Base-by-base conservation (phyloP, 192 early-diverging fungal genomes). In the Coemansia sp. region DNA sequence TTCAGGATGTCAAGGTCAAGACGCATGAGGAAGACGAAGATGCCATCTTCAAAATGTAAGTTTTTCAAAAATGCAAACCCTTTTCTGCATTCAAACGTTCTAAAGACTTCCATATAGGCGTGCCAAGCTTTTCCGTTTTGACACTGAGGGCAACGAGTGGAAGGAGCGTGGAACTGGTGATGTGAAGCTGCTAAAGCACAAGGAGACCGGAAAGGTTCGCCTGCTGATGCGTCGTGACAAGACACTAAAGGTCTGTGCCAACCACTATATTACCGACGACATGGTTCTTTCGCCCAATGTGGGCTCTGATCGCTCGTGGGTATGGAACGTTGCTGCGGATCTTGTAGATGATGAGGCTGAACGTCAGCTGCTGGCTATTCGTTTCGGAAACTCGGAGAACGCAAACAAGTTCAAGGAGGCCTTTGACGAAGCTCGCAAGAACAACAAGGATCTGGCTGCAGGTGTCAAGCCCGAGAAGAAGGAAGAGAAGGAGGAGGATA, bases 101-200 rank as follows among this genome's bases (percentile, higher is more conserved):
- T 26, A 26, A 26, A 26, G 1, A 26, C 23, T 1, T 26, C 2
- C 23, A 28, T 45, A 4, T 78, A 79, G 77, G 69, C 94, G 91
- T 85, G 94, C 61, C 56, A 97, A 97, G 87, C 86, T 99, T 50
- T 99, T 94, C 90, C 90, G 96, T 61, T 99, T 94, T 75, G 92
- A 96, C 70, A 89, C 93, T 61, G 81, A 80, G 30, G 71, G 54
- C 61, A 92, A 89, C 48, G 96, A 99, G 79, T 99, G 96, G 96
- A 99, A 99, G 83, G 96, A 99, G 82, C 92, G 96, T 57, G 95
- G 96, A 26, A 97, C 94, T 20, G 96, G 96, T 55, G 96, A 99
- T 65, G 88, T 97, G 33, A 94, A 94, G 80, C 83, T 99, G 43
- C 77, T 99, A 63, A 84, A 91, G 79, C 95, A 99, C 86, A 93